Evolutionary conservation across 1,284 basidiomycete species (phyloP), one percentile per base, ranked within the genome.

Genomic region (Sporisorium exsertum): DNA sequence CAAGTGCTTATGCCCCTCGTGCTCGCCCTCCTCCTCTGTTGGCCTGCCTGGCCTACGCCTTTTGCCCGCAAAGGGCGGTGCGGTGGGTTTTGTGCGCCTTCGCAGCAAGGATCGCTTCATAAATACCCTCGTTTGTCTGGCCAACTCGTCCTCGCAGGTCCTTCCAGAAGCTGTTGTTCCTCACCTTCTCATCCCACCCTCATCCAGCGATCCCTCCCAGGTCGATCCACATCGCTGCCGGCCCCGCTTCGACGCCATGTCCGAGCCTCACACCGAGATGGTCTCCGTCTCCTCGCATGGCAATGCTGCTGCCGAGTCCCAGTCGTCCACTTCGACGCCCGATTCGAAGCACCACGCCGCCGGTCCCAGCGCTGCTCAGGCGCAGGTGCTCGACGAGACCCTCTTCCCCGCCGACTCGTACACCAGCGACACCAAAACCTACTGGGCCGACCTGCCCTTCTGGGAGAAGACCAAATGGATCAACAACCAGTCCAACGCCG

Each of bases 401-500:
- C 70, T 84, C 57, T 84, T 70, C 70, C 83, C 83, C 10, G 51
- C 74, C 45, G 83, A 84, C 71, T 80, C 75, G 42, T 84, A 82
- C 73, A 83, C 79, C 40, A 8, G 18, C 16, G 75, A 82, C 57
- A 79, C 77, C 43, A 74, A 78, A 22, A 77, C 70, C 27, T 86
- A 87, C 81, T 87, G 86, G 86, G 86, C 85, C 40, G 85, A 86
- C 62, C 73, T 86, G 32, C 86, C 86, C 16, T 58, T 75, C 9
- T 56, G 64, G 12, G 72, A 84, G 69, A 72, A 75, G 35, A 77
- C 81, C 32, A 53, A 35, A 13, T 89, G 87, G 86, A 84, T 88
- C 71, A 87, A 87, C 79, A 53, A 58, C 1, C 87, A 89, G 80
- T 76, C 79, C 52, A 87, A 87, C 70, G 81, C 68, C 12, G 88